phyloP scores from a whole-genome alignment of 768 basidiomycete species.

The Amanita thiersii region DNA sequence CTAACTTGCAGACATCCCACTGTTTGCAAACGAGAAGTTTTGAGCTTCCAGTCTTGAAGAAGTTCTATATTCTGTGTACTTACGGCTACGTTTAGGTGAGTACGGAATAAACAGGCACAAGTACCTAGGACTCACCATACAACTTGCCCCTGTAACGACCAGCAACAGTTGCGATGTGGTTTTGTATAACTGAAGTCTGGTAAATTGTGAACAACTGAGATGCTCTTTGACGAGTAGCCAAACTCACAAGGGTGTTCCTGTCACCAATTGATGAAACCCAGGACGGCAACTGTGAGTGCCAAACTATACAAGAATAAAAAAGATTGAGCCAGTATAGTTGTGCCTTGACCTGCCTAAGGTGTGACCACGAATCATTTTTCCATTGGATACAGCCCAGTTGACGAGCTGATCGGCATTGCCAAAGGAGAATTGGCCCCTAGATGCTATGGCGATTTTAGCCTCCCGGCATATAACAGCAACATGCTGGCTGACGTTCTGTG shows the following conservation, averaged over 20 bases:
- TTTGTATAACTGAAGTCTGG: constrained; percentile 26
- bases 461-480: background rate
- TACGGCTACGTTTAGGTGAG: no score
- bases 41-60: background rate
- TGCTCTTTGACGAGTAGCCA: background rate
- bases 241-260: constrained; percentile 19
- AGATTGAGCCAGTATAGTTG: background rate
- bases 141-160: constrained; percentile 22
- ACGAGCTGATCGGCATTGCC: constrained; percentile 27
- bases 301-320: constrained; percentile 10
- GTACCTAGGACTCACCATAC: background rate
- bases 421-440: constrained; percentile 25
- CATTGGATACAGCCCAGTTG: constrained; percentile 30
- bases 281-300: constrained; percentile 25
- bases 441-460: constrained; percentile 11
- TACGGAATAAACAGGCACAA: no score
- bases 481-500: constrained; percentile 26
- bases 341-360: constrained; percentile 20
- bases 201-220: background rate
- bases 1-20: constrained; percentile 31
- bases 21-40: constrained; percentile 1
- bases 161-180: constrained; percentile 29
- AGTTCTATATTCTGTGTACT: constrained; percentile 1
- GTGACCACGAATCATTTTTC: constrained; percentile 32
- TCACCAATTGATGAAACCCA: constrained; percentile 28